Evolutionary conservation across 2,329 filamentous ascomycete species (phyloP).

Genomic region (Penicillium brevicompactum): DNA sequence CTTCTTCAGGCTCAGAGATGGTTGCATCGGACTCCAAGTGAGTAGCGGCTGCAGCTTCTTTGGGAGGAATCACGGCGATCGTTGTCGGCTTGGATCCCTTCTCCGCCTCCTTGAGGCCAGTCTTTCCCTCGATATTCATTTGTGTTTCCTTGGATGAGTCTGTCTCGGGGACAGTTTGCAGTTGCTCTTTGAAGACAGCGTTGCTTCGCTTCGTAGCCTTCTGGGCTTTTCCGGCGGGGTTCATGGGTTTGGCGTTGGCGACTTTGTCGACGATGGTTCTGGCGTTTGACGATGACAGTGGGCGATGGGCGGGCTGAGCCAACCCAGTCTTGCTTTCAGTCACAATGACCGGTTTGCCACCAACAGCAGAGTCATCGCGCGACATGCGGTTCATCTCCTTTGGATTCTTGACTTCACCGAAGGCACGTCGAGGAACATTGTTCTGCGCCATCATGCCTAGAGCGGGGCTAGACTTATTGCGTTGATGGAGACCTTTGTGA

Average conservation of each 20-base stretch:
- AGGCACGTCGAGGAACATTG: conserved; percentile 71
- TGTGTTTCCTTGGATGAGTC: conserved; percentile 34
- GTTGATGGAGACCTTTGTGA: conserved; percentile 70
- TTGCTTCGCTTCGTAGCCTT: conserved; percentile 54
- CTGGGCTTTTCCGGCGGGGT: conserved; percentile 36
- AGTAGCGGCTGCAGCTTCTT: background rate
- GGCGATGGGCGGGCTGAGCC: conserved; percentile 64
- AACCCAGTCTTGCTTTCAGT: conserved; percentile 17
- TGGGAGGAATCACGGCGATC: conserved; percentile 7
- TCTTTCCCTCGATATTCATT: conserved; percentile 11
- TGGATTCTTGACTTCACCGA: conserved; percentile 80
- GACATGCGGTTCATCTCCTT: conserved; percentile 40
- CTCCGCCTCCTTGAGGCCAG: conserved; percentile 11
- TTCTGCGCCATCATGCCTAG: conserved; percentile 58
- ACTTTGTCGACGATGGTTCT: conserved; percentile 42
- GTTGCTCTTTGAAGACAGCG: conserved; percentile 57
- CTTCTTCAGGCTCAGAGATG: conserved; percentile 16
- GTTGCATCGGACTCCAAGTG: conserved; percentile 22
- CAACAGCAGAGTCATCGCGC: conserved; percentile 61
- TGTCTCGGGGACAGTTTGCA: conserved; percentile 38
- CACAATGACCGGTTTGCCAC: conserved; percentile 51
- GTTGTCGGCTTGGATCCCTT: background rate
- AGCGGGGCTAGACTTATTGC: conserved; percentile 75
- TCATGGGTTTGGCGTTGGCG: conserved; percentile 32
- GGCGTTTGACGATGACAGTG: conserved; percentile 45